Evolutionary conservation across 1,139 yeast genomes (phyloP).

Genomic region (Taphrina betulina): DNA sequence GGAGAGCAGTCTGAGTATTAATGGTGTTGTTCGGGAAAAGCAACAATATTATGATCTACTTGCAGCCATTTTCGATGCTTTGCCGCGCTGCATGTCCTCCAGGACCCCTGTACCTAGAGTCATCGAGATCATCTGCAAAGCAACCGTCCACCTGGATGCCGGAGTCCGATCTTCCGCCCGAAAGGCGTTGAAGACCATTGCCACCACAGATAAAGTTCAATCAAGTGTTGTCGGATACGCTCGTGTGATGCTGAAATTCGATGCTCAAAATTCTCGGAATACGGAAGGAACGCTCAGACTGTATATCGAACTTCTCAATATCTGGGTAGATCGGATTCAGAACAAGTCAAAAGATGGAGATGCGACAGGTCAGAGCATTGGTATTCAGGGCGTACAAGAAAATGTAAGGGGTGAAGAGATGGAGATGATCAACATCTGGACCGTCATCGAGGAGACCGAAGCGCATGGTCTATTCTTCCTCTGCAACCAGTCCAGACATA

Average conservation of each 20-base stretch:
- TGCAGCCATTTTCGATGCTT: conserved; percentile 64
- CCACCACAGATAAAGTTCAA: conserved; percentile 69
- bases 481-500: conserved; percentile 78
- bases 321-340: conserved; percentile 73
- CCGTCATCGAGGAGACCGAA: conserved; percentile 88
- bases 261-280: conserved; percentile 54
- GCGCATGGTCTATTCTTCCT: conserved; percentile 91
- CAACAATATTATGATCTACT: conserved; percentile 59
- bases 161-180: conserved; percentile 64
- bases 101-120: conserved; percentile 59
- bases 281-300: conserved; percentile 55
- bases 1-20: neutral
- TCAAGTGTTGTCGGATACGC: conserved; percentile 72
- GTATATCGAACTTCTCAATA: conserved; percentile 72
- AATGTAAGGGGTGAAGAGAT: conserved; percentile 56
- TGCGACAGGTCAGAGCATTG: neutral
- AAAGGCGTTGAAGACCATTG: conserved; percentile 62
- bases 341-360: conserved; percentile 36
- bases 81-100: conserved; percentile 64
- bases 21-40: conserved; percentile 30
- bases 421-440: conserved; percentile 74
- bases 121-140: conserved; percentile 72
- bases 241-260: conserved; percentile 73
- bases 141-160: conserved; percentile 66
- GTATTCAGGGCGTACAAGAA: conserved; percentile 33